Evolutionary conservation across 768 basidiomycete species (phyloP), one percentile per base, ranked within the genome.

Genomic region (Botryobasidium botryosum): DNA sequence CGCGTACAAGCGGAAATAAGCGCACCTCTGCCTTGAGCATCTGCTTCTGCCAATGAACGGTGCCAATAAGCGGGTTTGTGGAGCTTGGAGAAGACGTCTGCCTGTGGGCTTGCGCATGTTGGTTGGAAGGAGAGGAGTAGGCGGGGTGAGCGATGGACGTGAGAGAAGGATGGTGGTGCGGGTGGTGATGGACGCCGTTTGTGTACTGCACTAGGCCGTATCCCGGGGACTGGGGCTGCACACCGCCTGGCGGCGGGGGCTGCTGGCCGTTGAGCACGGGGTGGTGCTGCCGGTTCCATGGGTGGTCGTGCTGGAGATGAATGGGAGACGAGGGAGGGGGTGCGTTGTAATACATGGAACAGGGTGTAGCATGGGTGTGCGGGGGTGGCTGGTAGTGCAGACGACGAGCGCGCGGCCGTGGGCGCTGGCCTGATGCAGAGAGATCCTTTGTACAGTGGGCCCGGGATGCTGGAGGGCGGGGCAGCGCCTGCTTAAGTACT

Each of bases 1-100:
- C 28, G 27, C 35, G 29, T 20, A 46, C 46, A 45, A 43, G 18
- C 56, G 50, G 49, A 45, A 45, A 47, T 31, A 40, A 15, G 35
- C 80, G 55, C 59, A 88, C 90, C 68, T 92, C 87, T 59, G 77
- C 90, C 61, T 88, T 86, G 57, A 90, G 67, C 52, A 94, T 63
- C 65, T 94, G 90, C 57, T 90, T 78, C 57, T 91, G 86, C 90
- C 90, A 94, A 50, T 87, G 84, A 23, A 51, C 47, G 21, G 45
- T 46, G 29, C 51, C 45, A n/a, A 42, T 45, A 27, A 8, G 8
- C 8, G 23, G 25, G 40, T 8, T 13, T 36, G 40, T 28, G 52
- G 55, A 17, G 52, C n/a, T n/a, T n/a, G n/a, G 46, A 18, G 48
- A 52, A 72, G 79, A 53, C 71, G 72, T 48, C 68, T 40, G 46